A percentile compares a stretch with the other conserved stretches of the same genome.
phyloP scores from a whole-genome alignment of 257 asterid genomes.

The Gentiana dahurica region DNA sequence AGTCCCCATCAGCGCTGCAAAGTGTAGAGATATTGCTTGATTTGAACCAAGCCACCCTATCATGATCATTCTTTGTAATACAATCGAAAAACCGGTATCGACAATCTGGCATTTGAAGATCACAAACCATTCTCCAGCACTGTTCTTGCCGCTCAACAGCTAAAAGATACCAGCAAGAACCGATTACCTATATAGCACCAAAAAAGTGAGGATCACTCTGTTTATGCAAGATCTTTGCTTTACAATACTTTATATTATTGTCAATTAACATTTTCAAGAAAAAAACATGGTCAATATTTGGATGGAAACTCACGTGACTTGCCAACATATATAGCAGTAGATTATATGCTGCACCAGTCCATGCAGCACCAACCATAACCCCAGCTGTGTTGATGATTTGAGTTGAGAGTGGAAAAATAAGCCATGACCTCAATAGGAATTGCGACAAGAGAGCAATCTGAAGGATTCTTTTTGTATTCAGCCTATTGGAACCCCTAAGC shows the following conservation, averaged over 20 bases:
- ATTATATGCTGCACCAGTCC: slow-evolving; percentile 79
- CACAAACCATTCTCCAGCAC: slow-evolving; percentile 61
- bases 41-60: slow-evolving; percentile 31
- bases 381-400: slow-evolving; percentile 55
- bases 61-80: slow-evolving; percentile 8
- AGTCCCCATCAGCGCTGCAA: slow-evolving; percentile 29
- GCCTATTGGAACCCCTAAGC: slow-evolving; percentile 40
- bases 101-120: slow-evolving; percentile 31
- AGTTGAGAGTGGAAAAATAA: slow-evolving; percentile 51
- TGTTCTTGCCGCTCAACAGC: slow-evolving; percentile 54
- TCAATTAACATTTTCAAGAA: background rate
- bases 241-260: no score
- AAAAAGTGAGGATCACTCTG: background rate
- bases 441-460: slow-evolving; percentile 41
- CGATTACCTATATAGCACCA: slow-evolving; percentile 32
- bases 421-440: slow-evolving; percentile 37
- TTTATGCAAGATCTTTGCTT: background rate
- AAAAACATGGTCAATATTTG: no score
- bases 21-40: slow-evolving; percentile 41
- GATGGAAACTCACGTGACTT: slow-evolving; percentile 44
- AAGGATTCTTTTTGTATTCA: slow-evolving; percentile 38
- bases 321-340: slow-evolving; percentile 62
- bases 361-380: slow-evolving; percentile 57
- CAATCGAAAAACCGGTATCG: slow-evolving; percentile 48
- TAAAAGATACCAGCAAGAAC: slow-evolving; percentile 66